Evolutionary conservation across 2,329 filamentous ascomycete genomes (phyloP).

Genomic region (Fusarium sarcochroum): DNA sequence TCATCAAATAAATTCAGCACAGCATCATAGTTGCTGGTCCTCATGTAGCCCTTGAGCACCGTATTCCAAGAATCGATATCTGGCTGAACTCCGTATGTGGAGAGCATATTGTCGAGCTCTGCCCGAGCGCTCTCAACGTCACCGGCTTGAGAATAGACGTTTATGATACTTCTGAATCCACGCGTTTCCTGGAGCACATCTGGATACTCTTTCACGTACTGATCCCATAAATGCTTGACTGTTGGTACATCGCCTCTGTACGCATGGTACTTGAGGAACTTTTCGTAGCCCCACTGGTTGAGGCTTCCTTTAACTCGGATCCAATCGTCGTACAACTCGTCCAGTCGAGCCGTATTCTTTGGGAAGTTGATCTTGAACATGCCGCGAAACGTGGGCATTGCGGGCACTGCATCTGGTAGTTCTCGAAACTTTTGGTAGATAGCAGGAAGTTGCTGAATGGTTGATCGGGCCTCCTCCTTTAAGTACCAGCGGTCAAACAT

Average conservation of each 20-base stretch:
- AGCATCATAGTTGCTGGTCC: conserved; percentile 75
- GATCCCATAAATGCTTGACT: conserved; percentile 62
- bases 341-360: conserved; percentile 57
- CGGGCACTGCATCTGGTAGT: conserved; percentile 56
- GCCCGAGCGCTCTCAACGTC: conserved; percentile 71
- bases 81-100: conserved; percentile 69
- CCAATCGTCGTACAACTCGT: conserved; percentile 66
- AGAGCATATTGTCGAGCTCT: conserved; percentile 73
- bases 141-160: conserved; percentile 78
- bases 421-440: conserved; percentile 64
- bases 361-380: conserved; percentile 62
- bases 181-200: conserved; percentile 52
- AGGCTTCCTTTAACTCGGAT: conserved; percentile 57
- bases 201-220: conserved; percentile 57
- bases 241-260: conserved; percentile 61
- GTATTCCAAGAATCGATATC: conserved; percentile 80
- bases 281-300: conserved; percentile 62
- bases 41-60: conserved; percentile 78
- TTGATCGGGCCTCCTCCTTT: conserved; percentile 49
- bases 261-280: conserved; percentile 65
- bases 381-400: conserved; percentile 57
- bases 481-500: conserved; percentile 51
- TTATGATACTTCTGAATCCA: conserved; percentile 72
- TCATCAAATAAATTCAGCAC: conserved; percentile 75
- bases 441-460: conserved; percentile 53